phyloP scores from a whole-genome alignment of 2,329 filamentous ascomycete genomes.

The Epichloe uncinata region DNA sequence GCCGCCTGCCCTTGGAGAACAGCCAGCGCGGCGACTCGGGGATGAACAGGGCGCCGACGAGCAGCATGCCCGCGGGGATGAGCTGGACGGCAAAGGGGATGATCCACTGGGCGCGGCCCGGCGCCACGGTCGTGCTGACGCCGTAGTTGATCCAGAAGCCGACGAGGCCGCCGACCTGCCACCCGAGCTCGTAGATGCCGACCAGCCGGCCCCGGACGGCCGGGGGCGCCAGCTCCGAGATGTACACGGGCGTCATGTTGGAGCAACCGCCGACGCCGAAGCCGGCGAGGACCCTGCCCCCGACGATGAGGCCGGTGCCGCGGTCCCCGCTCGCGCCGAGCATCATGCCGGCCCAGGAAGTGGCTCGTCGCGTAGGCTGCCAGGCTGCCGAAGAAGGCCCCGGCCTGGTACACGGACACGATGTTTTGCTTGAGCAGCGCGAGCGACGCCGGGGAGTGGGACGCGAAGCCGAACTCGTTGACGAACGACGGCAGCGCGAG shows the following conservation, averaged over 20 bases:
- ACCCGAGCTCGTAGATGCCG: constrained; percentile 12
- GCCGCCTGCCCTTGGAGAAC: constrained; percentile 45
- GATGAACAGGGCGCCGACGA: constrained; percentile 45
- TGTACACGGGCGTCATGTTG: constrained; percentile 12
- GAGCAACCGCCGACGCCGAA: constrained; percentile 14
- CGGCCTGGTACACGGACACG: constrained; percentile 59
- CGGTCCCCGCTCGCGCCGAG: constrained; percentile 35
- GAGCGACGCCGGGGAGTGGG: constrained; percentile 32
- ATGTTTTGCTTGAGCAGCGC: constrained; percentile 59
- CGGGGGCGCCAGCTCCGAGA: constrained; percentile 11
- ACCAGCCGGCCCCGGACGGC: constrained; percentile 11
- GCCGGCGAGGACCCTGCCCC: constrained; percentile 12
- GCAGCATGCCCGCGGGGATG: constrained; percentile 50
- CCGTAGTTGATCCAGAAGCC: constrained; percentile 37
- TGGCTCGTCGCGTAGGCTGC: constrained; percentile 10
- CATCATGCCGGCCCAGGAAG: constrained; percentile 9
- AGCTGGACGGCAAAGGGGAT: constrained; percentile 55
- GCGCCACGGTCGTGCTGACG: constrained; percentile 35
- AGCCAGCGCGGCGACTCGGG: constrained; percentile 59
- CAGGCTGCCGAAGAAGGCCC: constrained; percentile 12
- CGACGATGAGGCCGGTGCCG: constrained; percentile 11
- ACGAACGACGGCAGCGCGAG: constrained; percentile 57
- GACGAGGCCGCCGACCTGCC: constrained; percentile 11
- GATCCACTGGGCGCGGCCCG: constrained; percentile 43
- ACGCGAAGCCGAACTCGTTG: constrained; percentile 50